phyloP scores from a whole-genome alignment of 768 basidiomycete genomes.

The Postia placenta region DNA sequence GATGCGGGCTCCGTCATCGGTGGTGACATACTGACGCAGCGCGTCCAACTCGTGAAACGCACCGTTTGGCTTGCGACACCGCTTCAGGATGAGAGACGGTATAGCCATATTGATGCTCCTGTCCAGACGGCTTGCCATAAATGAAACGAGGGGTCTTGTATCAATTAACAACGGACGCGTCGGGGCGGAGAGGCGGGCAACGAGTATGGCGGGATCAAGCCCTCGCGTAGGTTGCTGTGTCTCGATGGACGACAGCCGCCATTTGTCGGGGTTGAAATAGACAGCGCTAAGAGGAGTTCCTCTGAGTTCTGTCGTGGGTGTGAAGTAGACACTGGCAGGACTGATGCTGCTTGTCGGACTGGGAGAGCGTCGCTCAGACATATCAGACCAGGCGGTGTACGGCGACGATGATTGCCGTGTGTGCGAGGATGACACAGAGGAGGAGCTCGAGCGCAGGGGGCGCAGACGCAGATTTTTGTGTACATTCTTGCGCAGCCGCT shows the following conservation, averaged over 20 bases:
- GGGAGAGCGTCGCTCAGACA: constrained; percentile 29
- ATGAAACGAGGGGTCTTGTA: constrained; percentile 66
- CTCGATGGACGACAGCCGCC: constrained; percentile 16
- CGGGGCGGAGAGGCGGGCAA: constrained; percentile 36
- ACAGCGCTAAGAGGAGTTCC: constrained; percentile 25
- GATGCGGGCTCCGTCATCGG: constrained; percentile 59
- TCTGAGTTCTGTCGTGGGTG: constrained; percentile 37
- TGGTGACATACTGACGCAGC: constrained; percentile 77
- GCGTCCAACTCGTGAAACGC: constrained; percentile 62
- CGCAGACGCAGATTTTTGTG: constrained; percentile 73
- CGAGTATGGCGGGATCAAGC: constrained; percentile 41
- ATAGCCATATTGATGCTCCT: constrained; percentile 79
- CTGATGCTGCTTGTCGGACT: constrained; percentile 42
- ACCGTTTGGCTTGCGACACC: constrained; percentile 65
- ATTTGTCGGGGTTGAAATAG: constrained; percentile 21
- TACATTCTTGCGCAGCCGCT: constrained; percentile 63
- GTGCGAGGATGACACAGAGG: constrained; percentile 16
- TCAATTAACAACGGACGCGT: constrained; percentile 77
- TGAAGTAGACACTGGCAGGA: constrained; percentile 41
- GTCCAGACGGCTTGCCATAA: constrained; percentile 56
- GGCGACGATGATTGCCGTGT: constrained; percentile 16
- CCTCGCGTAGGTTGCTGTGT: constrained; percentile 25
- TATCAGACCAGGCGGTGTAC: constrained; percentile 21
- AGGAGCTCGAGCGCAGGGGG: constrained; percentile 55
- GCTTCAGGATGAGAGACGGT: constrained; percentile 86